Evolutionary conservation across 805 yeast species (phyloP), one percentile per base, ranked within the genome.

Genomic region (Kockiozyma suomiensis): DNA sequence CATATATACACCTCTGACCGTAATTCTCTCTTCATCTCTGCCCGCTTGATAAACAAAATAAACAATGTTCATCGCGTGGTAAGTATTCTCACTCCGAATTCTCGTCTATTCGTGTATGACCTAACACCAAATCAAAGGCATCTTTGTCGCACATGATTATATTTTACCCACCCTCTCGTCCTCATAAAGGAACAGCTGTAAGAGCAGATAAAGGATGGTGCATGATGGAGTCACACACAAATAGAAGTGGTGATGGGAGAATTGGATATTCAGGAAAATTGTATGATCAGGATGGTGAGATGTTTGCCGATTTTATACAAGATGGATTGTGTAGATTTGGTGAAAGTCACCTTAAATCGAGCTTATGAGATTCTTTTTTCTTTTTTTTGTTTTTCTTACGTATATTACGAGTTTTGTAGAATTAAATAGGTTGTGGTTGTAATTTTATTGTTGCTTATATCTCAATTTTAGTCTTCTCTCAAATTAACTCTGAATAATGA

Each of bases 301-400:
- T 59, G 57, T 13, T 59, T 15, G 64, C 61, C 17, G 64, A 56
- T 32, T 59, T 56, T 38, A 7, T 59, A 25, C 61, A 59, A 50
- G 64, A 56, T 37, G 64, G 61, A 3, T 21, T 59, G 38, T 47
- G 51, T 33, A 23, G 15, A 15, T 58, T 41, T 28, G 32, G 45
- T 3, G 38, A 45, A 30, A 10, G 10, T 19, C 17, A 23, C 15
- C 28, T 26, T n/a, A 37, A 47, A 17, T 10, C 43, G 7, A 19
- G 13, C 28, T 21, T 51, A 17, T 51, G 23, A 40, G 6, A 7
- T 30, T 30, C 10, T 30, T 30, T 30, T 30, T 10, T 30, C 10
- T 30, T 30, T 30, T 30, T 30, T 30, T 10, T n/a, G n/a, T n/a
- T n/a, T n/a, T n/a, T n/a, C n/a, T n/a, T n/a, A n/a, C n/a, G n/a